Evolutionary conservation across 1,284 basidiomycete species (phyloP), one percentile per base, ranked within the genome.

Genomic region (Wallemia ichthyophaga): DNA sequence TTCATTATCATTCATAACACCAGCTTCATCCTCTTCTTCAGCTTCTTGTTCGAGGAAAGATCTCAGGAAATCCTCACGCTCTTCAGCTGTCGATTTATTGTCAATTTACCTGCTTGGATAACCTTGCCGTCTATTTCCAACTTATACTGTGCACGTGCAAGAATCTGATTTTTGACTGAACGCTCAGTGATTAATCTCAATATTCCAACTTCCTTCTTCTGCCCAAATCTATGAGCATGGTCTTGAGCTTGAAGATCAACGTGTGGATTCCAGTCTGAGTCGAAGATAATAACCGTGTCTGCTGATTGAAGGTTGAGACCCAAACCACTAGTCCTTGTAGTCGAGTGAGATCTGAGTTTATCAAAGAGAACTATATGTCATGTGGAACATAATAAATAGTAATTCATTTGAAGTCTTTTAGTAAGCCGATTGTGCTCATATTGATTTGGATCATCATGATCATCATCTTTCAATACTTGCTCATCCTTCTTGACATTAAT

Each of bases 121-220:
- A 98, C 91, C 71, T 98, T 98, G 73, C 94, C 91, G 70, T 99
- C 94, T 68, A 99, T 94, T 67, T 95, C 92, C 58, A 98, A 82
- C 76, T 99, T 99, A 71, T 81, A 86, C 63, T 88, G 81, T 1
- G 94, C 94, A 63, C 89, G 80, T 57, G 85, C 83, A 64, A 94
- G 82, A 76, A 96, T 95, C 9, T 89, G 86, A 72, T 98, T 92
- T 71, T 98, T 92, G 19, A 98, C 89, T 64, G 87, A 94, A 73
- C 92, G 91, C 70, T 92, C 87, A 3, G 92, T 96, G 67, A 99
- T 91, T 68, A 99, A 85, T 65, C 92, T 82, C 63, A 98, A 74
- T 64, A 99, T 96, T 53, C 91, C 80, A 33, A 99, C 94, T 60
- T 91, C 85, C 73, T 94, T 94, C 65, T 94, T 99, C 69, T 99